A percentile compares a stretch with the other conserved stretches of the same genome.
phyloP scores from a whole-genome alignment of 2,329 filamentous ascomycete genomes.

The Scytalidium lignicola region DNA sequence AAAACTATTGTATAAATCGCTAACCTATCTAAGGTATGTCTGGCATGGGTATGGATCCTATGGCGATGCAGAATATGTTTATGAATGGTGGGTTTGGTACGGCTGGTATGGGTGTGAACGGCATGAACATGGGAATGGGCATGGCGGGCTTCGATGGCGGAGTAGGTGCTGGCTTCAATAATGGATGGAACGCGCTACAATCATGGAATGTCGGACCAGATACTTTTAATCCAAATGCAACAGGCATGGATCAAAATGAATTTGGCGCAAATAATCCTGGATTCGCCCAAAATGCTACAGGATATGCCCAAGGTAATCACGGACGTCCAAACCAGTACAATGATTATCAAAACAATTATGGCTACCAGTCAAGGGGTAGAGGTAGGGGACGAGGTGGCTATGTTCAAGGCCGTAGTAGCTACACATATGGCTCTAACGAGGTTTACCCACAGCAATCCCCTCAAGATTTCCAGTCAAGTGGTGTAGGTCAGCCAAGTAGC shows the following conservation, averaged over 20 bases:
- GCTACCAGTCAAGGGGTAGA: conserved; percentile 34
- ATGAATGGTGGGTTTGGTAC: conserved; percentile 72
- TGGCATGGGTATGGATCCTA: conserved; percentile 79
- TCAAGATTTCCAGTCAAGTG: conserved; percentile 19
- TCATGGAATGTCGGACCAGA: conserved; percentile 79
- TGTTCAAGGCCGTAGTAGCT: conserved; percentile 21
- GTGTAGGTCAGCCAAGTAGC: conserved; percentile 18
- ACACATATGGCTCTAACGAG: conserved; percentile 25
- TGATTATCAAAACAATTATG: conserved; percentile 63
- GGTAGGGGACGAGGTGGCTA: conserved; percentile 31
- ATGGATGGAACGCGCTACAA: conserved; percentile 77
- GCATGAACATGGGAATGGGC: conserved; percentile 72
- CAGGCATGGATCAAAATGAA: conserved; percentile 73
- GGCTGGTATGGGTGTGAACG: conserved; percentile 75
- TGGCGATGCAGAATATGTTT: conserved; percentile 69
- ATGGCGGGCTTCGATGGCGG: conserved; percentile 62
- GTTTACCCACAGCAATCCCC: conserved; percentile 23
- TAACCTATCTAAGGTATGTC: conserved; percentile 57
- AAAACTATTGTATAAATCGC: conserved; percentile 9
- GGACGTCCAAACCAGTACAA: conserved; percentile 64
- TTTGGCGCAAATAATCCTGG: conserved; percentile 75
- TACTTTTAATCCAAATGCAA: conserved; percentile 85
- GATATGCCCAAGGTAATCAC: conserved; percentile 80
- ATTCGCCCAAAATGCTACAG: conserved; percentile 56
- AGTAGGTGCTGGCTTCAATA: conserved; percentile 58